A percentile compares a stretch with the other conserved stretches of the same genome.
Evolutionary conservation across 768 basidiomycete species (phyloP).

Genomic region (Melanogaster broomeanus): DNA sequence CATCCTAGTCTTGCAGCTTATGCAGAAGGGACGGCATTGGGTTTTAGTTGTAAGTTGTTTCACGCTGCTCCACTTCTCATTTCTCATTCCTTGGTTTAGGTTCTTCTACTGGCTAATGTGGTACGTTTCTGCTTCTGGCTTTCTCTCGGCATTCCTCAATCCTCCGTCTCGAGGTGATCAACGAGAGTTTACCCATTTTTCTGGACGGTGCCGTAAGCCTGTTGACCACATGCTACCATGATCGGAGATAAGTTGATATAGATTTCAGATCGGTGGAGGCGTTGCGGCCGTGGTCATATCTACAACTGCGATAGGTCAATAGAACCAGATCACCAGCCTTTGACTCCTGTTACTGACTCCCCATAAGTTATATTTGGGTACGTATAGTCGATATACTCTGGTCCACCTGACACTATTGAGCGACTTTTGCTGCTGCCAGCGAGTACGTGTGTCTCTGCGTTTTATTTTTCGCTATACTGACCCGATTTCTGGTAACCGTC

Average conservation of each 20-base stretch:
- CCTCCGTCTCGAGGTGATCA: slow-evolving; percentile 58
- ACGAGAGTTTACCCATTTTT: slow-evolving; percentile 84
- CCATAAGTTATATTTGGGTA: slow-evolving; percentile 81
- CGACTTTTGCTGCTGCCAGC: slow-evolving; percentile 27
- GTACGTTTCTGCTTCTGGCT: slow-evolving; percentile 40
- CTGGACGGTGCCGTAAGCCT: slow-evolving; percentile 62
- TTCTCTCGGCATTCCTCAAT: not conserved
- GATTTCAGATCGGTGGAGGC: slow-evolving; percentile 60
- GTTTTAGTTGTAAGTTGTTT: slow-evolving; percentile 73
- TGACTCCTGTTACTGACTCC: not conserved
- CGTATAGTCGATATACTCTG: slow-evolving; percentile 15
- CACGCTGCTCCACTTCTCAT: not conserved
- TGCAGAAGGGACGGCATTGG: slow-evolving; percentile 82
- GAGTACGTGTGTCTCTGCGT: slow-evolving; percentile 32
- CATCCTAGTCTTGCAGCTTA: slow-evolving; percentile 49
- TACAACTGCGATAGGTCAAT: slow-evolving; percentile 56
- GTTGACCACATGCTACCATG: not conserved
- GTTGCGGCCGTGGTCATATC: slow-evolving; percentile 78
- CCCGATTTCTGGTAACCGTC: not conserved
- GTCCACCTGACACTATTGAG: not conserved
- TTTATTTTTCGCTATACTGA: not conserved
- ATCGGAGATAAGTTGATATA: slow-evolving; percentile 3
- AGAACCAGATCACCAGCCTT: not conserved
- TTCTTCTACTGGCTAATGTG: slow-evolving; percentile 87
- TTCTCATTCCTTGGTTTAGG: slow-evolving; percentile 42